These are phyloP conservation scores for Nitzschia sp. DNA, from an alignment of 108 stramenopile genomes.

Conservation along the genomic window DNA sequence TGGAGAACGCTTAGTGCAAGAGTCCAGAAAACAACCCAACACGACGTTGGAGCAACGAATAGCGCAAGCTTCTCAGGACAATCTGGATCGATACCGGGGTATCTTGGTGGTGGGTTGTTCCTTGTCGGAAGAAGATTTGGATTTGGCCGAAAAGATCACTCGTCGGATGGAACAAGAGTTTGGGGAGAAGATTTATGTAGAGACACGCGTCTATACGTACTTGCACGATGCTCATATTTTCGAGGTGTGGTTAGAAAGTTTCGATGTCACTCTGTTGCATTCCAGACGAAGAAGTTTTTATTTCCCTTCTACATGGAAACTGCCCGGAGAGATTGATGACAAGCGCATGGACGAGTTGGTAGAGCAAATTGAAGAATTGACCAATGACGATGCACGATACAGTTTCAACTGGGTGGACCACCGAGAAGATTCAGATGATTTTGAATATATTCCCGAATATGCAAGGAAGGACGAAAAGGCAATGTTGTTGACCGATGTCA, in stretches of 20 bases:
- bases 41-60: no score
- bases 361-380: constrained; percentile 58
- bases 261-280: constrained; percentile 79
- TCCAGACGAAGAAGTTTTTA: constrained; percentile 62
- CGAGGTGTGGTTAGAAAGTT: constrained; percentile 86
- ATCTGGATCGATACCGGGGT: constrained; percentile 47
- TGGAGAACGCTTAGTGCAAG: no score
- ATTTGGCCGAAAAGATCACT: constrained; percentile 75
- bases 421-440: neutral
- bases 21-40: no score
- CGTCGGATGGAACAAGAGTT: constrained; percentile 67
- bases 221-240: constrained; percentile 80
- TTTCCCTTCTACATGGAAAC: constrained; percentile 57
- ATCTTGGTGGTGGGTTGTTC: constrained; percentile 81
- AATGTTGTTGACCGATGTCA: no score
- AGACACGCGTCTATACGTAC: constrained; percentile 61
- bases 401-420: constrained; percentile 44
- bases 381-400: constrained; percentile 74
- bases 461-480: no score
- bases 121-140: constrained; percentile 57
- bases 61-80: no score
- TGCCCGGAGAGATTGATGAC: constrained; percentile 72
- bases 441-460: no score
- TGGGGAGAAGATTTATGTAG: constrained; percentile 76
- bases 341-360: constrained; percentile 69